These are phyloP conservation scores for Cercospora citrullina DNA, from an alignment of 2,329 filamentous ascomycete species.

Conservation along the genomic window DNA sequence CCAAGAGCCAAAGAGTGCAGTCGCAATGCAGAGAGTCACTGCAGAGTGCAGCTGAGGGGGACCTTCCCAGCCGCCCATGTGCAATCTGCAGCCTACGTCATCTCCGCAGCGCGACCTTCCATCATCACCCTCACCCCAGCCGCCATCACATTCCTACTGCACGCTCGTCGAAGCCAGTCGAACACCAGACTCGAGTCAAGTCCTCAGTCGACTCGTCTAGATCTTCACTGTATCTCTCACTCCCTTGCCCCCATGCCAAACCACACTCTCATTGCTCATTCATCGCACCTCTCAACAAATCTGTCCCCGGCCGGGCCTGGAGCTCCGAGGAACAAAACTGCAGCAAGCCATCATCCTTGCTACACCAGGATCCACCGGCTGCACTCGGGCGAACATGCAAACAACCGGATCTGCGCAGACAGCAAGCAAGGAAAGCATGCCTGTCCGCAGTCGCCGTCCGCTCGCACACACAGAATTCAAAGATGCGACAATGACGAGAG, in stretches of 20 bases:
- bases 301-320: background rate
- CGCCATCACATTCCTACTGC: background rate
- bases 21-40: constrained; percentile 1
- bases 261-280: background rate
- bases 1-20: background rate
- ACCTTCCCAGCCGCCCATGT: constrained; percentile 3
- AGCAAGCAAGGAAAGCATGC: background rate
- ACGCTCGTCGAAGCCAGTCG: background rate
- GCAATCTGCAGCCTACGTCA: constrained; percentile 1
- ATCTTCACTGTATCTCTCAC: background rate
- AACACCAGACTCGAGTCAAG: background rate
- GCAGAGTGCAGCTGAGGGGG: background rate
- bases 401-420: constrained; percentile 7
- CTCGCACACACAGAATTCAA: background rate
- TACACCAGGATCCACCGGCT: constrained; percentile 1
- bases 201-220: background rate
- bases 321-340: background rate
- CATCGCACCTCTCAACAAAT: background rate
- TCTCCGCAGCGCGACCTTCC: background rate
- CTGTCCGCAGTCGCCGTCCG: background rate
- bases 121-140: constrained; percentile 1
- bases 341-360: background rate
- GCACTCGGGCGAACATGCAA: constrained; percentile 12
- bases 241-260: background rate
- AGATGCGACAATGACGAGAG: background rate